phyloP scores from a whole-genome alignment of 139 green algal genomes.

The Microglena sp. region DNA sequence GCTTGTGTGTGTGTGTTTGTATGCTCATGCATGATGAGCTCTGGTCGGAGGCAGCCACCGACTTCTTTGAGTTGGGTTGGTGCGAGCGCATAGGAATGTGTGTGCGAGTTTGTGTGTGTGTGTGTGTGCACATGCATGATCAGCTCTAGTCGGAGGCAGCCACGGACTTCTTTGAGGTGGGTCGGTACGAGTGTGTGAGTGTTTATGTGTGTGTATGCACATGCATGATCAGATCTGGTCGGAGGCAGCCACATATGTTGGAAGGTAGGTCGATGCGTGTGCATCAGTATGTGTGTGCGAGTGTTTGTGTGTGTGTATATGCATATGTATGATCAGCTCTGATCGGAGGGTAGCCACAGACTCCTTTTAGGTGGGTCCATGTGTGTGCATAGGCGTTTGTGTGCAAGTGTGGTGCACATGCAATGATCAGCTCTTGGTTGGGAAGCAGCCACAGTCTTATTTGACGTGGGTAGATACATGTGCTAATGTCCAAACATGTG shows the following conservation, averaged over 20 bases:
- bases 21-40: slow-evolving; percentile 91
- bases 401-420: too few relatives aligned
- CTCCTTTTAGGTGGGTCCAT: slow-evolving; percentile 83
- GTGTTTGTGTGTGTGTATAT: too few relatives aligned
- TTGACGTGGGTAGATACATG: slow-evolving; percentile 55
- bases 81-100: neutral
- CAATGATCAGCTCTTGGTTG: slow-evolving; percentile 74
- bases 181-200: too few relatives aligned
- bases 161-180: slow-evolving; percentile 95
- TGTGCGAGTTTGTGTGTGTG: too few relatives aligned
- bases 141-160: slow-evolving; percentile 74
- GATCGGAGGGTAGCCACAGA: slow-evolving; percentile 86
- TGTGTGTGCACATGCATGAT: too few relatives aligned
- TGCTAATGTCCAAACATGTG: neutral
- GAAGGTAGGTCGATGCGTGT: slow-evolving; percentile 46
- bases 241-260: slow-evolving; percentile 95
- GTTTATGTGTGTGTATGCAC: too few relatives aligned
- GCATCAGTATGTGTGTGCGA: neutral
- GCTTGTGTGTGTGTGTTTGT: too few relatives aligned
- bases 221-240: slow-evolving; percentile 83
- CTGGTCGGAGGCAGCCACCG: slow-evolving; percentile 84
- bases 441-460: slow-evolving; percentile 93
- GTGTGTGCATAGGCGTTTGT: neutral
- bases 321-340: slow-evolving; percentile 87
- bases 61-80: slow-evolving; percentile 89